Base-by-base conservation (phyloP, 352 stramenopile species). In the Globisporangium spiculum region DNA sequence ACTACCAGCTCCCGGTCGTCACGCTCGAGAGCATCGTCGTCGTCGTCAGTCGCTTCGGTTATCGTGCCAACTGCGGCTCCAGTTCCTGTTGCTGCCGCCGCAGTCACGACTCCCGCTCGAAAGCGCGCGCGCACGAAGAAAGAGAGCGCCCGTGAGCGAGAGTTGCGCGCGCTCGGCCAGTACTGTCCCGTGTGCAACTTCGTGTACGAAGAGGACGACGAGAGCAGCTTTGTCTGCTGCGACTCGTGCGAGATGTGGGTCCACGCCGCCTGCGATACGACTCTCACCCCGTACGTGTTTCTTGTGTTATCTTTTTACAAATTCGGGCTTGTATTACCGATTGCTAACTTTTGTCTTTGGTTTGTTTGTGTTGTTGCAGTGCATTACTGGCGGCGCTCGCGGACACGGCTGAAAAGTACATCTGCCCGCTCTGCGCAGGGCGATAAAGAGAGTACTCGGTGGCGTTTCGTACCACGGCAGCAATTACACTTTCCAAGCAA, bases 231-330 rank as follows among this genome's bases (percentile, higher is more conserved):
- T 67, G 85, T 96, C 26, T 96, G 88, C 79, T 96, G 88, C 73
- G 88, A 96, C 69, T 91, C 86, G 58, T 96, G 88, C 60, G 88
- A 96, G 67, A 91, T 94, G 72, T 96, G 88, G 88, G 82, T 96
- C 20, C 88, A 96, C 71, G 83, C 76, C 4, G 77, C 75, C 7
- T 96, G 88, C 69, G 88, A 96, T 64, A 50, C 78, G 27, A 80
- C 73, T 65, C 75, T 96, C 24, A 88, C 81, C 24, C 72, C 86
- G 75, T 91, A 87, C 72, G 84, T 83, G 81, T 38, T 52, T 52
- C 22, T 30, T 55, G 50, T 30, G 9, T 55, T n/a, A 0, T 60
- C 27, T 22, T 24, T 62, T n/a, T 32, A 53, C 62, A 20, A 50
- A 30, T n/a, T 56, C 4, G 56, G 30, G 14, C 7, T 63, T 30